These are phyloP conservation scores for Phaffia australis DNA, from an alignment of 768 basidiomycete genomes.

Conservation along the genomic window DNA sequence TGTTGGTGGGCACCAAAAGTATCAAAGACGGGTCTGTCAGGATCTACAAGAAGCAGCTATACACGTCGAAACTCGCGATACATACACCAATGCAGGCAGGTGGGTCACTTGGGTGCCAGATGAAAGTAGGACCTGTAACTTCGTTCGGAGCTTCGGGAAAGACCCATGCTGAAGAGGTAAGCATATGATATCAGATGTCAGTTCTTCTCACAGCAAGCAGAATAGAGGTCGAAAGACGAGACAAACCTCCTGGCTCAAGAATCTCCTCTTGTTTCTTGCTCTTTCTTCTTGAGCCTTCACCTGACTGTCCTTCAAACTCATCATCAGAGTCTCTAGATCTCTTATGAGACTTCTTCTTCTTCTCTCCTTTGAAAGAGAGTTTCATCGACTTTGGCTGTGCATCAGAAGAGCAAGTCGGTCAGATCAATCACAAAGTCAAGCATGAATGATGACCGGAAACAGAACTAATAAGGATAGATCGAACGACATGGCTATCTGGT, in stretches of 20 bases:
- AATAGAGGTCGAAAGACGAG: background rate
- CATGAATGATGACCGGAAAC: no score
- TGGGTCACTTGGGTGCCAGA: slow-evolving; percentile 24
- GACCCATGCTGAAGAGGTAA: slow-evolving; percentile 19
- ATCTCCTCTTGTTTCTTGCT: slow-evolving; percentile 7
- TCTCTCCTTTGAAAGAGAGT: slow-evolving; percentile 27
- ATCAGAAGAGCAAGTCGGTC: background rate
- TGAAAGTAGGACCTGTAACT: slow-evolving; percentile 25
- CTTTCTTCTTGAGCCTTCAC: slow-evolving; percentile 8
- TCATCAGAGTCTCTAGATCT: slow-evolving; percentile 3
- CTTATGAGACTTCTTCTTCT: slow-evolving; percentile 22
- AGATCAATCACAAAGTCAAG: background rate
- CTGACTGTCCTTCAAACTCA: background rate
- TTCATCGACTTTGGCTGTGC: slow-evolving; percentile 22
- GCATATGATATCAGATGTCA: background rate
- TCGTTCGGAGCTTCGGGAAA: slow-evolving; percentile 22
- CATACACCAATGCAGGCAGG: slow-evolving; percentile 21
- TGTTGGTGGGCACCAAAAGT: background rate
- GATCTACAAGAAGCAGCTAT: background rate
- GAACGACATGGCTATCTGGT: no score
- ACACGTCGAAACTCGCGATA: background rate
- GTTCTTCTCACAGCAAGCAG: background rate
- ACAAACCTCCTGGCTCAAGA: slow-evolving; percentile 17
- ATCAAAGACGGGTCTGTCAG: background rate
- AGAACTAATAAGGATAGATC: no score